phyloP scores from a whole-genome alignment of 2,329 filamentous ascomycete genomes.

The Diaporthe longicolla region DNA sequence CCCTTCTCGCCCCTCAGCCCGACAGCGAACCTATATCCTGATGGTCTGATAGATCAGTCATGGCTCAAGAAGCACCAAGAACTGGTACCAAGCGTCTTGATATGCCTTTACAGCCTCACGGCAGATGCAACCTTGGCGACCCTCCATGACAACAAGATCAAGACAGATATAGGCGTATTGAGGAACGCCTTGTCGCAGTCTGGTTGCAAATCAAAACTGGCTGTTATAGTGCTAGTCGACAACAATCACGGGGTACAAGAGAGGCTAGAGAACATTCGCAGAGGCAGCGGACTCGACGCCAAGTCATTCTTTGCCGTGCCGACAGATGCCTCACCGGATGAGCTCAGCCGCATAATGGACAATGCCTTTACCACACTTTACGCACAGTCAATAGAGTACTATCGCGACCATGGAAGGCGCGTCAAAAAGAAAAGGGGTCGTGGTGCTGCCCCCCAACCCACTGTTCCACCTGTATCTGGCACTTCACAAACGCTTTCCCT shows the following conservation, averaged over 20 bases:
- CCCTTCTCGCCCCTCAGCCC: constrained; percentile 92
- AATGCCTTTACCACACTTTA: constrained; percentile 82
- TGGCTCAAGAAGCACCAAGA: constrained; percentile 94
- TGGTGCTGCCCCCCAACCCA: constrained; percentile 83
- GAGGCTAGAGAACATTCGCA: constrained; percentile 83
- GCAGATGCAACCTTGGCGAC: constrained; percentile 81
- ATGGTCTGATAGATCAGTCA: constrained; percentile 84
- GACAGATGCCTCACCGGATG: constrained; percentile 77
- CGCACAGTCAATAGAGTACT: constrained; percentile 86
- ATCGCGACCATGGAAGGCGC: constrained; percentile 94
- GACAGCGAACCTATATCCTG: constrained; percentile 85
- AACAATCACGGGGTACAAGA: constrained; percentile 72
- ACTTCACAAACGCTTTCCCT: constrained; percentile 89
- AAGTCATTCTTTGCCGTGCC: constrained; percentile 91
- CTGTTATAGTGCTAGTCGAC: constrained; percentile 83
- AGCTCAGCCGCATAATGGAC: constrained; percentile 80
- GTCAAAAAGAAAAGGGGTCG: constrained; percentile 88
- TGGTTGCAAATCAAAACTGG: constrained; percentile 83
- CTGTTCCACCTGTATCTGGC: constrained; percentile 83
- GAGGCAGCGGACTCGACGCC: constrained; percentile 83
- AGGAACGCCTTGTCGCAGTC: constrained; percentile 77
- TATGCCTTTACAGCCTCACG: constrained; percentile 85
- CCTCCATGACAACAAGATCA: constrained; percentile 88
- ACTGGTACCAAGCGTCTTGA: constrained; percentile 82
- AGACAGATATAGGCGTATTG: constrained; percentile 85